Evolutionary conservation across 345 rosid species (phyloP), one percentile per base, ranked within the genome.

Genomic region (Gynandropsis gynandra): DNA sequence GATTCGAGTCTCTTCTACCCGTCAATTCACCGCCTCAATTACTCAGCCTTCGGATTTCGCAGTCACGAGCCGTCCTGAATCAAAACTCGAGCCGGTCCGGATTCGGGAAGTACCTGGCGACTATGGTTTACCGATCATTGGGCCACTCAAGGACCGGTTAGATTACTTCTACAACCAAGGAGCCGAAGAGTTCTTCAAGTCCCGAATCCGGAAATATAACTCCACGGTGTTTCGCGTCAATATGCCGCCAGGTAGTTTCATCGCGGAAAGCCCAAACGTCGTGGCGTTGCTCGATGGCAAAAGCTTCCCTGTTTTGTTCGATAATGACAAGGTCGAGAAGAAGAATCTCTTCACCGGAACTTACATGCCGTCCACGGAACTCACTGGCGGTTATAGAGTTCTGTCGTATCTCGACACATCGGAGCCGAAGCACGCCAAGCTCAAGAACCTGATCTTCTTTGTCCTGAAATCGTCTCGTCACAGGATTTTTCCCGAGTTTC

Each of bases 271-370:
- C 35, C 82, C 95, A 9, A 74, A 63, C 7, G 96, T 85, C 42
- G 62, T 92, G 20, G 87, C 72, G 44, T 62, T 92, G 39, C 93
- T 92, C 27, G 98, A 92, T 72, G 96, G 83, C 0, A 81, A 85
- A 75, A 87, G 96, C 73, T 92, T 92, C 47, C 93, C 93, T 0
- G 68, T 82, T 42, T 72, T 92, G n/a, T 92, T 87, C 44, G 96
- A 87, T 36, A 70, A 74, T 0, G 60, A 77, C 7, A 87, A 92
- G 67, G 96, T 92, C 11, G 93, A 87, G 48, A 92, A 92, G 69
- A 73, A 58, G 59, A 84, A 92, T 44, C 58, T 92, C 45, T 85
- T 87, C 72, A 82, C 93, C 6, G 98, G 98, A 0, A 87, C 98
- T 8, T 90, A 44, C 77, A 80, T 80, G 92, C 95, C 98, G 9